Percentiles rank a stretch among this genome's conserved stretches.
phyloP scores from a whole-genome alignment of 208 protist genomes.

The Crithidia bombi region DNA sequence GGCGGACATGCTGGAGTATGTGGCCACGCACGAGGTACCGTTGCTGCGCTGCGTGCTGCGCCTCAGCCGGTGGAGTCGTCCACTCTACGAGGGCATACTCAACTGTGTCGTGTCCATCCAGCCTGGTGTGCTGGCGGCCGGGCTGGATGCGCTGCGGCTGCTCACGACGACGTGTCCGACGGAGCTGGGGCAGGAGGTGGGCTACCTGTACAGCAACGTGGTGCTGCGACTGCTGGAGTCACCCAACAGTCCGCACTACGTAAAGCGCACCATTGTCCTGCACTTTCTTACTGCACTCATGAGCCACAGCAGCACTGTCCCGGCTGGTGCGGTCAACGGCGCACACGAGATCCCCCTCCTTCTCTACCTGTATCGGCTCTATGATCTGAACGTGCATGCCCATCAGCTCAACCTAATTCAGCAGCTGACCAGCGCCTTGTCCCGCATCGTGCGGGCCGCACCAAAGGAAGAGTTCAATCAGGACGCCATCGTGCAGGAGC shows the following conservation, averaged over 20 bases:
- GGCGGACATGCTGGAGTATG: constrained; percentile 51
- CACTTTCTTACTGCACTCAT: constrained; percentile 82
- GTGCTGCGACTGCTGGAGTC: constrained; percentile 93
- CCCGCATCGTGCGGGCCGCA: constrained; percentile 76
- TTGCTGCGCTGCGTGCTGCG: constrained; percentile 50
- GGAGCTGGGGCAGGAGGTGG: constrained; percentile 81
- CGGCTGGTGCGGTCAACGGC: constrained; percentile 1
- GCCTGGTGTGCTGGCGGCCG: constrained; percentile 81
- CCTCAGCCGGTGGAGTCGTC: constrained; percentile 49
- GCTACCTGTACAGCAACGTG: constrained; percentile 92
- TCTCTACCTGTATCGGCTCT: constrained; percentile 74
- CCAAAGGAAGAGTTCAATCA: constrained; percentile 39
- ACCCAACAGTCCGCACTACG: constrained; percentile 76
- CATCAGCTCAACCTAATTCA: constrained; percentile 85
- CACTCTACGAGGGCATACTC: constrained; percentile 88
- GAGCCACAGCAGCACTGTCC: constrained; percentile 11
- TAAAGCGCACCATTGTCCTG: constrained; percentile 89
- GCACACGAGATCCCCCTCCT: constrained; percentile 42
- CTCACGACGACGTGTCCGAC: constrained; percentile 54
- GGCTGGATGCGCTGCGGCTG: constrained; percentile 91
- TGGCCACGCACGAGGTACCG: constrained; percentile 35
- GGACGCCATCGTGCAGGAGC: constrained; percentile 30
- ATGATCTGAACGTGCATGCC: constrained; percentile 82
- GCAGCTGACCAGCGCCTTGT: constrained; percentile 76
- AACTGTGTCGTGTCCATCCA: constrained; percentile 88